A percentile compares a stretch with the other conserved stretches of the same genome.
These are phyloP conservation scores for Saccharomycopsis fermentans DNA, from an alignment of 805 yeast genomes.

Conservation along the genomic window DNA sequence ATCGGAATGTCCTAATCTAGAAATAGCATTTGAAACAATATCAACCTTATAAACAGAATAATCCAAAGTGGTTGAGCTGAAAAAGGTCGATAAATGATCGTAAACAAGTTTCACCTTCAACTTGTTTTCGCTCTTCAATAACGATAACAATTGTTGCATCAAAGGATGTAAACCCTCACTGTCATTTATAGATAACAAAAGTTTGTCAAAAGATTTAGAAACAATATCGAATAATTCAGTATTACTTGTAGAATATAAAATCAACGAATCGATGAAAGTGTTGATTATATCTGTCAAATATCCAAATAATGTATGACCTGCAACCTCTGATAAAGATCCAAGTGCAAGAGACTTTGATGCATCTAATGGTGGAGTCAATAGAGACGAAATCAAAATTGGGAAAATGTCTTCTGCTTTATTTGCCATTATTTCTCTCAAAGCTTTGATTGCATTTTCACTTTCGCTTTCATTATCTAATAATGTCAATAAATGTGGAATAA, in stretches of 20 bases:
- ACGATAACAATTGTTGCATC: constrained; percentile 65
- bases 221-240: constrained; percentile 28
- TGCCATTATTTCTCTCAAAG: constrained; percentile 86
- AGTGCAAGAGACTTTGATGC: constrained; percentile 78
- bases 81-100: constrained; percentile 62
- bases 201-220: constrained; percentile 48
- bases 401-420: constrained; percentile 82
- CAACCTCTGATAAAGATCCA: constrained; percentile 80
- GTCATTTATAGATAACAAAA: constrained; percentile 63
- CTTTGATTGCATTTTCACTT: constrained; percentile 71
- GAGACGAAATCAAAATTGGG: constrained; percentile 84
- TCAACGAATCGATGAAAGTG: constrained; percentile 55
- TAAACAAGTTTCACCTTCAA: constrained; percentile 53
- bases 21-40: constrained; percentile 58
- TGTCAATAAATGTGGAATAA: constrained; percentile 72
- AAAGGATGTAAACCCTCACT: constrained; percentile 78
- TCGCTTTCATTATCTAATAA: constrained; percentile 47
- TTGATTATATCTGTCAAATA: constrained; percentile 67
- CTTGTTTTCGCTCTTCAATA: constrained; percentile 68
- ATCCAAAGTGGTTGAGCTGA: constrained; percentile 54
- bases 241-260: constrained; percentile 29
- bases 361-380: constrained; percentile 73
- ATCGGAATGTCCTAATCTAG: constrained; percentile 63
- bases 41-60: constrained; percentile 67
- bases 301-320: constrained; percentile 70